These are phyloP conservation scores for Gossypium trilobum DNA, from an alignment of 441 rosid species.

Conservation along the genomic window DNA sequence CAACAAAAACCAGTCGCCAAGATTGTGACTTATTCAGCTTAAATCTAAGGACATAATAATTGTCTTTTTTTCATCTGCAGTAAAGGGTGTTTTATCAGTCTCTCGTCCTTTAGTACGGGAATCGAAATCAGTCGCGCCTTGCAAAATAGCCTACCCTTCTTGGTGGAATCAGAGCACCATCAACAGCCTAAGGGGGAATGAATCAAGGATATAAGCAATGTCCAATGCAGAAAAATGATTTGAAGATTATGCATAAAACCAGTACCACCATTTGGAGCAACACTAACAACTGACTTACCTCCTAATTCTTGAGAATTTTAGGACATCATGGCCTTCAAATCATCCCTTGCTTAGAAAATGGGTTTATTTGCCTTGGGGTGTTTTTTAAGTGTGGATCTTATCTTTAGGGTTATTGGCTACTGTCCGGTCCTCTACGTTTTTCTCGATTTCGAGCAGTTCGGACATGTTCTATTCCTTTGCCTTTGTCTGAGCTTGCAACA, in stretches of 20 bases:
- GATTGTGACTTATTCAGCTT: conserved; percentile 6
- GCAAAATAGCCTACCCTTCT: neutral
- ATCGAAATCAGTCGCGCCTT: conserved; percentile 2
- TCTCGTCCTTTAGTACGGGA: conserved; percentile 8
- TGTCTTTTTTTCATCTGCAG: conserved; percentile 24
- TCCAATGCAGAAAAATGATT: neutral
- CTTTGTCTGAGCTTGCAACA: conserved; percentile 17
- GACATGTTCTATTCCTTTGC: conserved; percentile 23
- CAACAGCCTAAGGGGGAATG: neutral
- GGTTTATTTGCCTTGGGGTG: conserved; percentile 13
- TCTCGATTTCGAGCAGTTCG: conserved; percentile 17
- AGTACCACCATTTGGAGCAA: conserved; percentile 20
- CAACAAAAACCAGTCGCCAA: conserved; percentile 16
- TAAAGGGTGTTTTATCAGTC: neutral
- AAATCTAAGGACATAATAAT: conserved; percentile 18
- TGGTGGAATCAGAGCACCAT: neutral
- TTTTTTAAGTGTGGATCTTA: conserved; percentile 10
- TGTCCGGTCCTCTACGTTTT: conserved; percentile 23
- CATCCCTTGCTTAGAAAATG: conserved; percentile 34
- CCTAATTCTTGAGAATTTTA: neutral
- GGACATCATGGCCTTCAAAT: conserved; percentile 15
- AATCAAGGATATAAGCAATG: neutral
- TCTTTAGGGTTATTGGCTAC: conserved; percentile 18
- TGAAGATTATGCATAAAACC: neutral
- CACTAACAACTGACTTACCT: neutral